Base-by-base conservation (phyloP, 176 grass and related monocot species). In the Pontederia paniculata region DNA sequence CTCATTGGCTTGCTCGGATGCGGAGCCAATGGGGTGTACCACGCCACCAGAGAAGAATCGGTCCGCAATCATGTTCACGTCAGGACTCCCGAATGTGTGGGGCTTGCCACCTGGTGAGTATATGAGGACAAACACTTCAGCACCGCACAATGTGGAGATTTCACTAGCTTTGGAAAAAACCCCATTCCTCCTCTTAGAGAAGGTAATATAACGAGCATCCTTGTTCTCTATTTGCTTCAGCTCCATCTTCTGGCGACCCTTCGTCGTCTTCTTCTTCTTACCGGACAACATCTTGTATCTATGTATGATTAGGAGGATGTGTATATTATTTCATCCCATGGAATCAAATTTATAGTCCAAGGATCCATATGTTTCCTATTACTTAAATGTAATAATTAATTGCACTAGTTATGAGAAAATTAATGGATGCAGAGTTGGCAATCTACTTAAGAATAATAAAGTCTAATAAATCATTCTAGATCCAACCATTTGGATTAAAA, bases 91-190 rank as follows among this genome's bases (percentile, higher is more conserved):
- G 9, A 76, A 76, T 2, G 73, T 23, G 64, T 76, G 60, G 2
- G 73, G 63, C 31, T 23, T 76, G 13, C 76, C 76, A 0, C 16
- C 51, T 0, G 76, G 76, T 18, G 76, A 78, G 53, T 59, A 52
- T 8, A 78, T 9, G 8, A 78, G 17, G 9, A 78, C 9, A 19
- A 45, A 60, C 8, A 78, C 60, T 16, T 66, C 53, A 0, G 76
- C 76, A 14, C 76, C 76, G 49, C 60, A 72, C 6, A 78, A 56
- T n/a, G 76, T 78, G 23, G 76, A 66, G 41, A 78, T 45, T 22
- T 72, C 76, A 2, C 59, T 58, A 23, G 76, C 76, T n/a, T 72
- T 72, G 21, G 67, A 44, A 13, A 72, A 78, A n/a, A 78, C 20
- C 3, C 76, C 60, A 2, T 45, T 42, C 6, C 59, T 57, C 6